Conservation (phyloP, 345 rosid genomes). For the Rhizophora apiculata region DNA sequence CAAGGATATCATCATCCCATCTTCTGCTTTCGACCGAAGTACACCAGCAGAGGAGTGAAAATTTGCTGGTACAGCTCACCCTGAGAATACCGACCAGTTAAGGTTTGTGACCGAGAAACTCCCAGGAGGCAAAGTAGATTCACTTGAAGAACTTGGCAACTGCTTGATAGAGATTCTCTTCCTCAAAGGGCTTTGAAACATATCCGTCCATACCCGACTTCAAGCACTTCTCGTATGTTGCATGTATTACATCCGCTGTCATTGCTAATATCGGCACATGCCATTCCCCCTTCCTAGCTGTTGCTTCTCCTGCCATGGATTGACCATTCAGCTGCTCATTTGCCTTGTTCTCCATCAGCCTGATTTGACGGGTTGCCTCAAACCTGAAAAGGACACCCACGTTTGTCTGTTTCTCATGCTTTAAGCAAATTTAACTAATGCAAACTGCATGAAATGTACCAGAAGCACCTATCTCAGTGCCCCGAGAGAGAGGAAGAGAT, state of each 20-base stretch:
- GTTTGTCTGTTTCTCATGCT: background rate
- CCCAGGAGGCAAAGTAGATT: slow-evolving; percentile 37
- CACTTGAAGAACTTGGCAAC: slow-evolving; percentile 75
- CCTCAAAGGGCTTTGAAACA: slow-evolving; percentile 94
- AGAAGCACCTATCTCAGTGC: no score
- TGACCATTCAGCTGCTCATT: slow-evolving; percentile 44
- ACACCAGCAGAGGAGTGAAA: slow-evolving; percentile 38
- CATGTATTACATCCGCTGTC: slow-evolving; percentile 97
- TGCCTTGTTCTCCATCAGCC: slow-evolving; percentile 69
- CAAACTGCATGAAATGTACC: no score
- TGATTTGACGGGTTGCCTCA: slow-evolving; percentile 79
- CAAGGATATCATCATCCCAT: slow-evolving; percentile 8
- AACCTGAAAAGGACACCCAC: slow-evolving; percentile 43
- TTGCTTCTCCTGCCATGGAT: slow-evolving; percentile 22
- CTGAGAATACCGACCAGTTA: background rate
- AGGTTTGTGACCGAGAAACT: background rate
- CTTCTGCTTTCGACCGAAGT: slow-evolving; percentile 1
- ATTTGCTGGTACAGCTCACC: slow-evolving; percentile 28
- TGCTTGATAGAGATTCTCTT: slow-evolving; percentile 84
- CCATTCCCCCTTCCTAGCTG: slow-evolving; percentile 31
- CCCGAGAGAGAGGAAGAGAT: no score
- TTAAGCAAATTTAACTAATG: no score
- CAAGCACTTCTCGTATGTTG: slow-evolving; percentile 79
- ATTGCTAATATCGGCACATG: slow-evolving; percentile 90
- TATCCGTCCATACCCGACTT: slow-evolving; percentile 96